Evolutionary conservation across 2,329 filamentous ascomycete species (phyloP), one percentile per base, ranked within the genome.

Genomic region (Hymenotorrendiella dingleyae): DNA sequence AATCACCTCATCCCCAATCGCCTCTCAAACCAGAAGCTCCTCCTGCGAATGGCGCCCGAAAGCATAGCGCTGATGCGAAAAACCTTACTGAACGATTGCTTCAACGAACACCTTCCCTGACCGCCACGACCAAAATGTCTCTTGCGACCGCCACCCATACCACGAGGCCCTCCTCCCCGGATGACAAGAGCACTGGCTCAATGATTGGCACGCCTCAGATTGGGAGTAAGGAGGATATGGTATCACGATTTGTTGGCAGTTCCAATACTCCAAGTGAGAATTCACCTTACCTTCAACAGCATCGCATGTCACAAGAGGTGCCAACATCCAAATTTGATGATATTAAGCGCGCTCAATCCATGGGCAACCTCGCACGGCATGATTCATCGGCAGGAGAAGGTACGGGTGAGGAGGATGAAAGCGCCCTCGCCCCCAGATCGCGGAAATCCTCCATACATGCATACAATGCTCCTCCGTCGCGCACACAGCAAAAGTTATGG

Each of bases 401-500:
- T n/a, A 50, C 57, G 7, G 64, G 65, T 6, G 66, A 69, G 22
- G 62, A 65, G 29, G 62, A 62, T 11, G 53, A 56, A 26, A 54
- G 71, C 43, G 71, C 67, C 26, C 59, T 77, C 11, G 66, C 70
- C 3, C 72, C 70, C 20, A 67, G 67, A 16, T 54, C 55, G 4
- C 41, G 59, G 10, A 58, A 61, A 39, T 46, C 50, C 16, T 52
- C 53, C 12, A 45, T 38, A 6, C 40, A 47, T 10, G 48, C 47
- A 14, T 59, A 60, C 34, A 48, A 54, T 20, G 54, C 54, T 4
- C 51, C 54, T 1, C 58, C 78, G 46, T 85, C 80, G 41, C 73
- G 84, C 11, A 86, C 82, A 1, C 82, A 87, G 62, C 82, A 87
- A 60, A 88, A 88, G 56, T 68, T 88, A 11, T 82, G 86, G 64